Evolutionary conservation across 176 grass and related monocot species (phyloP).

Genomic region (Miscanthus lutarioriparius): DNA sequence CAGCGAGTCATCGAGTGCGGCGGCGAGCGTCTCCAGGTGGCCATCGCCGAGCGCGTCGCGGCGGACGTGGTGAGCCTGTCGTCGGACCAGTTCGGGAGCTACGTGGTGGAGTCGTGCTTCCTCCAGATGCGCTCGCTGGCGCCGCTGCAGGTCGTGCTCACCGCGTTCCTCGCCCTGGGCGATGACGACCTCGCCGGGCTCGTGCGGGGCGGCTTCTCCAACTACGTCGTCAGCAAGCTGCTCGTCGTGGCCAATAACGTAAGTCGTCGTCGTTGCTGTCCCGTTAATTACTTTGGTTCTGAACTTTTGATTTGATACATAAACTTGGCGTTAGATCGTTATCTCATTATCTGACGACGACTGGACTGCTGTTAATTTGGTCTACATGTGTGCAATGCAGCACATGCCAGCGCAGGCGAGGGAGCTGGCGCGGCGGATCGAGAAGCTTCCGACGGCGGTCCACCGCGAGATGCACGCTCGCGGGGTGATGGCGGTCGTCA

Average conservation of each 20-base stretch:
- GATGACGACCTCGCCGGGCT: constrained; percentile 2
- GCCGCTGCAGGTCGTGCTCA: constrained; percentile 13
- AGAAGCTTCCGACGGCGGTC: background rate
- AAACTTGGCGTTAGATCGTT: background rate
- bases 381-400: constrained; percentile 2
- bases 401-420: background rate
- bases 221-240: constrained; percentile 49
- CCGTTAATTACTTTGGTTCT: background rate
- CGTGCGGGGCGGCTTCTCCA: constrained; percentile 15
- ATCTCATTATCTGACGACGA: background rate
- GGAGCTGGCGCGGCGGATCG: constrained; percentile 35
- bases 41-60: constrained; percentile 11
- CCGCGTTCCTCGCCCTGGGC: background rate
- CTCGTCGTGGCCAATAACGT: background rate
- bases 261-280: background rate
- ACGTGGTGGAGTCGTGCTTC: constrained; percentile 52
- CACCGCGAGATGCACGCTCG: constrained; percentile 9
- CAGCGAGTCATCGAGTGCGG: constrained; percentile 23
- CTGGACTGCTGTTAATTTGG: background rate
- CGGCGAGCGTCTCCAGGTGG: background rate
- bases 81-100: constrained; percentile 33
- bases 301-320: background rate
- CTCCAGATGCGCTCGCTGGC: background rate
- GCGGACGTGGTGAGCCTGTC: constrained; percentile 6
- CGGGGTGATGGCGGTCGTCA: constrained; percentile 31